Evolutionary conservation across 106 monocot genomes (phyloP), one percentile per base, ranked within the genome.

Genomic region (Posidonia australis): DNA sequence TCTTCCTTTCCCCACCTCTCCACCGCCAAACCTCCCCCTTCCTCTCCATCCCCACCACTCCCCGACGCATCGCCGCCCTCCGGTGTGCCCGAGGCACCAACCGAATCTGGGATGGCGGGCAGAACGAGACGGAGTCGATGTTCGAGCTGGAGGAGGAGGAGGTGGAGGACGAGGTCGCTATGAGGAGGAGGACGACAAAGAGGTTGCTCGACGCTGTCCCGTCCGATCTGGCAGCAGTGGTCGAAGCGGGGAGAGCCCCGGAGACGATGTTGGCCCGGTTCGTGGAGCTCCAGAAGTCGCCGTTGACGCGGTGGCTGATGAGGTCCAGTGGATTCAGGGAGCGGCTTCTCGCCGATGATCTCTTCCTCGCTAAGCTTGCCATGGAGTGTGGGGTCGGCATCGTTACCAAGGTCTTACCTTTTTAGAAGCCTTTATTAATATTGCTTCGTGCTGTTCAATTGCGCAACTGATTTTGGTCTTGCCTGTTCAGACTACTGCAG

Each of bases 361-460:
- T 92, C 54, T 92, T 92, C 68, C 61, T 92, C 59, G 77, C 91
- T 12, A 92, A 92, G 77, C 79, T 86, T 58, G 76, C 70, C 63
- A 84, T 92, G 66, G 91, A 92, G 68, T 92, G 91, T 51, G 91
- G 91, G 16, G 84, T 92, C 24, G 91, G 91, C 0, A 77, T 92
- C 74, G 76, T 92, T 71, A 81, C 86, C 45, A 86, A 92, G 86
- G 85, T 80, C 10, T 0, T 5, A 2, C 22, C 28, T 58, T 20
- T 32, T 42, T 29, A 13, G 4, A 1, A 10, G 14, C 16, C 60
- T 17, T 60, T 32, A 12, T 20, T 19, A 18, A n/a, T 19, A 18
- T 60, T 19, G 61, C 13, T 32, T 61, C 41, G 31, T 42, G 0
- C 18, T 4, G 13, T 61, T 24, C 36, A 19, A 2, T 60, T 36